Evolutionary conservation across 345 rosid species (phyloP), one percentile per base, ranked within the genome.

Genomic region (Hirschfeldia incana): DNA sequence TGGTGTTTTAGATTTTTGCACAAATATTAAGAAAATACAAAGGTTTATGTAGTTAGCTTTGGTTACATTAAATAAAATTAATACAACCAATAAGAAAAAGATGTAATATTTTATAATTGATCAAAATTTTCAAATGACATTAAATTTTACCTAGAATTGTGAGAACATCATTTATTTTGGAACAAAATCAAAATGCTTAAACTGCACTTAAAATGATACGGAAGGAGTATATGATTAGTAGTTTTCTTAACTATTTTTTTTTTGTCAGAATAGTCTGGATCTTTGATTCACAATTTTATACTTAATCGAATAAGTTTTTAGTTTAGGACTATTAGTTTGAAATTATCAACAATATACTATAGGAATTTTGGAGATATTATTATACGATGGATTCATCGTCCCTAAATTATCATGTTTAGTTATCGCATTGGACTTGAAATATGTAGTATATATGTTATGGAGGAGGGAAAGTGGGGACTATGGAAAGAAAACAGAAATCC

Each of bases 391-490:
- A 33, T 33, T 39, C 39, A 60, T 59, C 55, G 13, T 46, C 15
- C 9, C 39, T 71, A 7, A 61, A 4, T 26, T 70, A 65, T 67
- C 13, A 3, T 27, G 59, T 36, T 39, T 32, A n/a, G 44, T 2
- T 16, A 57, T 67, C 26, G 9, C 33, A 2, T 11, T 4, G 32
- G 68, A 59, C 44, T 39, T 76, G 17, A 69, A 49, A 29, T n/a
- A 62, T 17, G 65, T 21, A 21, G 21, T 21, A 21, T 21, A 21
- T 21, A 21, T 44, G 34, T 28, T 61, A 61, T 6, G 17, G 26
- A 67, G 33, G 67, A 44, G 7, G 57, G 28, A 51, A n/a, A n/a
- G 49, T 6, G 57, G 57, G 76, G 16, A 21, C 28, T 57, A 78
- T 30, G 67, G 0, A 5, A 15, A 9, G 3, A 0, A 68, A 53